These are phyloP conservation scores for Cladorrhinum sp. DNA, from an alignment of 2,329 filamentous ascomycete genomes.

Conservation along the genomic window DNA sequence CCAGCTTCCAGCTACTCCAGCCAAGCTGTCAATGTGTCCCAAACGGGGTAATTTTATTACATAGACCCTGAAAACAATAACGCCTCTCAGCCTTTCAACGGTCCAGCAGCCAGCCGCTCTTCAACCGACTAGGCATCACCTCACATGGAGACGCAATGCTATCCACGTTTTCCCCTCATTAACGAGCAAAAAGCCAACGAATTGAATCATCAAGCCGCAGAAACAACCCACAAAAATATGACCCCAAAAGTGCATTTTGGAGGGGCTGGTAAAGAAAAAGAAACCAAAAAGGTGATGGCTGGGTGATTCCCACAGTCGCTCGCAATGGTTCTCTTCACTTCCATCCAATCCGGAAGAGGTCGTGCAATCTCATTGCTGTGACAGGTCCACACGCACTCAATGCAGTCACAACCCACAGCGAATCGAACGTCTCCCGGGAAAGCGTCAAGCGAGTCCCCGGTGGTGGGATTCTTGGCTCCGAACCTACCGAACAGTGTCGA, in stretches of 20 bases:
- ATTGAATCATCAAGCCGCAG: background rate
- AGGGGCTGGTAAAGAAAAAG: slow-evolving; percentile 1
- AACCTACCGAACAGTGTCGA: background rate
- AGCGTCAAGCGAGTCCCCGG: slow-evolving; percentile 21
- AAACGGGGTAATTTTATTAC: background rate
- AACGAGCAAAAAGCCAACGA: background rate
- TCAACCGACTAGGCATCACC: background rate
- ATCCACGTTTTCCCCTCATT: background rate
- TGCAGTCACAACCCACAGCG: slow-evolving; percentile 29
- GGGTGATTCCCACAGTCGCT: too few relatives aligned
- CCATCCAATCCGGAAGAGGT: slow-evolving; percentile 32
- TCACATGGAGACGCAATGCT: background rate
- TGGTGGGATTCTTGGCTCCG: slow-evolving; percentile 9
- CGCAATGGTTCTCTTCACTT: background rate
- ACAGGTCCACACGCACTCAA: slow-evolving; percentile 28
- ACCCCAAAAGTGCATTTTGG: slow-evolving; percentile 3
- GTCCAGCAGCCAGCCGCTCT: background rate
- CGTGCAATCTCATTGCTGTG: slow-evolving; percentile 31
- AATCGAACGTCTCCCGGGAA: slow-evolving; percentile 14
- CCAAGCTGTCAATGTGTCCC: background rate
- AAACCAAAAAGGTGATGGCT: background rate
- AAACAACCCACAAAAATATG: slow-evolving; percentile 1
- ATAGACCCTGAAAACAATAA: slow-evolving; percentile 1
- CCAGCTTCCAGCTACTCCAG: background rate
- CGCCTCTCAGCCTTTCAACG: background rate